Evolutionary conservation across 2,329 filamentous ascomycete genomes (phyloP), one percentile per base, ranked within the genome.

Genomic region (Alternaria novae-zelandiae): DNA sequence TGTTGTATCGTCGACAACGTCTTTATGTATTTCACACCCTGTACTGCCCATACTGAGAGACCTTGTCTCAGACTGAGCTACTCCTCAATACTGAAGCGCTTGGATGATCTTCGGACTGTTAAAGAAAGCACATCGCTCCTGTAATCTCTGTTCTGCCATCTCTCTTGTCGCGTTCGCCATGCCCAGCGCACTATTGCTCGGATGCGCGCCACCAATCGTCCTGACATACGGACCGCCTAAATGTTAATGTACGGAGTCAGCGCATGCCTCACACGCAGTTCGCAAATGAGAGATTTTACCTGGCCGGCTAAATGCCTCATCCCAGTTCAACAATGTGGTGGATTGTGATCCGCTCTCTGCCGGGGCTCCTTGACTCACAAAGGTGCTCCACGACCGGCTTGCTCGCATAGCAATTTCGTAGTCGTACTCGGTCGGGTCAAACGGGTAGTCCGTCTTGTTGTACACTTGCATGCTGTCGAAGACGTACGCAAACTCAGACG

Each of bases 401-500:
- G 79, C 79, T 2, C 81, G 78, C 9, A 73, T 65, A 30, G 66
- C 69, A 1, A 87, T 74, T 2, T 74, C 73, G 46, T 81, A 80
- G 70, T 87, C 85, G 6, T 71, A 70, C 1, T 69, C 49, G 0
- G 77, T 78, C 0, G 82, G 79, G 12, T 80, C 54, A 43, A 73
- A 61, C 1, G 70, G 71, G 80, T 82, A 54, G 2, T 63, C 70
- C 70, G 74, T 72, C 4, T 72, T 69, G 54, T 85, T 78, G 70
- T 84, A 87, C 55, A 81, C 75, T 3, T 81, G 61, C 23, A 77
- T 64, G 45, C 68, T 78, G 21, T 69, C 85, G 62, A 84, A 87
- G 4, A 86, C 75, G 72, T 87, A 88, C 6, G 84, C 82, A 25
- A 87, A 83, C 55, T 87, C 86, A 0, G 84, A 83, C 0, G 84